phyloP scores from a whole-genome alignment of 139 green algal genomes.

The Microglena sp. region DNA sequence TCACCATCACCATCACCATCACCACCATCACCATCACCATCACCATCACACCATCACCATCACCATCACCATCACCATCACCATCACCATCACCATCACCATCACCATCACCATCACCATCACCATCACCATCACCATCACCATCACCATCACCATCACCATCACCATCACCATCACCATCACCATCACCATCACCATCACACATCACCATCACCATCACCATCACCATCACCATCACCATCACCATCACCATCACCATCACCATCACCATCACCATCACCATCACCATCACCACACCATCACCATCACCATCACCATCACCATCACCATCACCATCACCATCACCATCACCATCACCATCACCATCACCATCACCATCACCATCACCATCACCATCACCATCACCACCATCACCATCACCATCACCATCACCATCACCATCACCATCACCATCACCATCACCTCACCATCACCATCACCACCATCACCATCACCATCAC shows the following conservation, averaged over 20 bases:
- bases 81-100: slow-evolving; percentile 2
- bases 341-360: slow-evolving; percentile 3
- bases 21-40: slow-evolving; percentile 2
- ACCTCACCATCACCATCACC: too few species aligned
- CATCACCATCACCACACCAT: slow-evolving; percentile 2
- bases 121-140: slow-evolving; percentile 2
- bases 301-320: too few species aligned
- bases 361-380: slow-evolving; percentile 2
- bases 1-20: slow-evolving; percentile 2
- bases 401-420: slow-evolving; percentile 2
- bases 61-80: too few species aligned
- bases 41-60: too few species aligned
- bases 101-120: slow-evolving; percentile 1
- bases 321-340: slow-evolving; percentile 2
- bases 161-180: neutral
- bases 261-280: slow-evolving; percentile 2
- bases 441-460: slow-evolving; percentile 1
- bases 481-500: slow-evolving; percentile 1
- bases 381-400: slow-evolving; percentile 2
- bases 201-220: too few species aligned
- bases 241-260: slow-evolving; percentile 2
- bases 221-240: slow-evolving; percentile 2
- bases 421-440: slow-evolving; percentile 2
- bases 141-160: slow-evolving; percentile 2
- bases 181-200: slow-evolving; percentile 2